A percentile compares a stretch with the other conserved stretches of the same genome.
phyloP scores from a whole-genome alignment of 306 rosid species.

The Acacia crassicarpa region DNA sequence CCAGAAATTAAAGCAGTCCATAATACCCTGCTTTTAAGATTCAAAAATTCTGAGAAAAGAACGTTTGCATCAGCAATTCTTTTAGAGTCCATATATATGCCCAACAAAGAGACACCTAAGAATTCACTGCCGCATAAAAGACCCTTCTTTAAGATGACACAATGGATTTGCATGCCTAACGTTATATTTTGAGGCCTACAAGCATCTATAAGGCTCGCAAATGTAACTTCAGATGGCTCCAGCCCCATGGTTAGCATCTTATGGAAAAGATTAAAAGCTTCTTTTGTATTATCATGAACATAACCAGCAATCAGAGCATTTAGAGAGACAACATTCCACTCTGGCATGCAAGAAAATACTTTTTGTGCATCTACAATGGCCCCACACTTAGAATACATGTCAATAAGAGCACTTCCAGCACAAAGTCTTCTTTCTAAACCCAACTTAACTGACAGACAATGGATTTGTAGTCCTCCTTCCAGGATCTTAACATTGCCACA shows the following conservation, averaged over 20 bases:
- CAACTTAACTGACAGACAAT: conserved; percentile 63
- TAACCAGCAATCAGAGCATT: conserved; percentile 79
- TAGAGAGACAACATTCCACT: conserved; percentile 56
- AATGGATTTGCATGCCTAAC: conserved; percentile 73
- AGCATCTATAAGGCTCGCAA: conserved; percentile 66
- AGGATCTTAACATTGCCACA: conserved; percentile 63
- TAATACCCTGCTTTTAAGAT: conserved; percentile 53
- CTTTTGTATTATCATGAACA: conserved; percentile 44
- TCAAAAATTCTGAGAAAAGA: conserved; percentile 65
- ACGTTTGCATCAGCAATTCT: conserved; percentile 52
- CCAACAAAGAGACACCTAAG: conserved; percentile 61
- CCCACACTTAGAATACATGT: conserved; percentile 81
- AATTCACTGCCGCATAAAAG: conserved; percentile 60
- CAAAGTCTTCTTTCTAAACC: conserved; percentile 72
- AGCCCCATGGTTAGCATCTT: conserved; percentile 60
- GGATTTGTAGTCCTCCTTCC: conserved; percentile 60
- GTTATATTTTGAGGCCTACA: conserved; percentile 44
- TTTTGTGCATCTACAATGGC: conserved; percentile 47
- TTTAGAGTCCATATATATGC: conserved; percentile 65
- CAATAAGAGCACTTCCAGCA: conserved; percentile 78
- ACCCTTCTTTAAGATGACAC: conserved; percentile 53
- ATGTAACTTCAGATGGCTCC: conserved; percentile 70
- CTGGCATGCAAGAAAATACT: conserved; percentile 60
- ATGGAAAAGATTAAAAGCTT: conserved; percentile 53
- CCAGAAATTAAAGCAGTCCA: conserved; percentile 80